These are phyloP conservation scores for Komagataella mondaviorum DNA, from an alignment of 805 yeast genomes.

Conservation along the genomic window DNA sequence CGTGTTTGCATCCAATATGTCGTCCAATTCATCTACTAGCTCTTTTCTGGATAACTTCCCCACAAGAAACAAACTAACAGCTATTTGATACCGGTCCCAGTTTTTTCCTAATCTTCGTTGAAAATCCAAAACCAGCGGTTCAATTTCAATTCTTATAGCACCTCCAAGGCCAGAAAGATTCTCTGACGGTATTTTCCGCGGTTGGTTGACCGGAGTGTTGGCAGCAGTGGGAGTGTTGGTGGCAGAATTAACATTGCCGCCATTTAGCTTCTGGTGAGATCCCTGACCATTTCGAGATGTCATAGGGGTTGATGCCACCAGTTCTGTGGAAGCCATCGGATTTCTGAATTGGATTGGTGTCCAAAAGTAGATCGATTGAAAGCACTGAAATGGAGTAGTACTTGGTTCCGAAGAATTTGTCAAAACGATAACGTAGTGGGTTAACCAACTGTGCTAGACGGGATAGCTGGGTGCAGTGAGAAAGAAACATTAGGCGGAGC, in stretches of 20 bases:
- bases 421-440: not conserved
- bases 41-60: slow-evolving; percentile 75
- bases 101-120: slow-evolving; percentile 59
- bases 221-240: not conserved
- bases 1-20: slow-evolving; percentile 36
- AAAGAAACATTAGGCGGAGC: not conserved
- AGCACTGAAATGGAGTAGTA: not conserved
- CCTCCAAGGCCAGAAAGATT: not conserved
- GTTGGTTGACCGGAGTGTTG: not conserved
- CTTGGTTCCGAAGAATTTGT: not conserved
- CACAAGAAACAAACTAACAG: slow-evolving; percentile 60
- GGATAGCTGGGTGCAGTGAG: not conserved
- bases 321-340: slow-evolving; percentile 1
- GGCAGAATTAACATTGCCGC: not conserved
- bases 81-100: slow-evolving; percentile 81
- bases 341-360: not conserved
- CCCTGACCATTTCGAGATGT: not conserved
- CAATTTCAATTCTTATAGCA: slow-evolving; percentile 40
- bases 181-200: not conserved
- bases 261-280: not conserved
- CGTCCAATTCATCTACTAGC: slow-evolving; percentile 42
- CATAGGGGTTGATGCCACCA: not conserved
- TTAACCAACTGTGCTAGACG: not conserved
- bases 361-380: not conserved
- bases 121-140: slow-evolving; percentile 54